Evolutionary conservation across 805 yeast genomes (phyloP), one percentile per base, ranked within the genome.

Genomic region (Pichia membranifaciens): DNA sequence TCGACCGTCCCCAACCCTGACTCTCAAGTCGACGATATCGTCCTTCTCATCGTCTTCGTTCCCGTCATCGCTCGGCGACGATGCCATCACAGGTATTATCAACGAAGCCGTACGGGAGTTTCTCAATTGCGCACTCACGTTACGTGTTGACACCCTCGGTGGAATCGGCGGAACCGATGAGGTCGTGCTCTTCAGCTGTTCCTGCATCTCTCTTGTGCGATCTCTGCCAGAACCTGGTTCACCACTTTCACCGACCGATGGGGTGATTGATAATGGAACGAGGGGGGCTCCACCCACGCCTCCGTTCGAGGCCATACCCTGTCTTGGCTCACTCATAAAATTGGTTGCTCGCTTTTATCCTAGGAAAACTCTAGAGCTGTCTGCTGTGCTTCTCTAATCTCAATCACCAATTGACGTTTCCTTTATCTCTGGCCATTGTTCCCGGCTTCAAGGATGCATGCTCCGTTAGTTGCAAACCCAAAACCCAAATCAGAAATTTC

Each of bases 41-140:
- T 37, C 34, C 7, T 41, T 31, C 3, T 41, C 42, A 9, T 15
- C 18, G 16, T 33, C 33, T 25, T 17, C 23, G 9, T 32, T 34
- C 12, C 37, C 20, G 10, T 41, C 39, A 16, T 20, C 18, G 29
- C 29, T 25, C 7, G 29, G 29, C 8, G 41, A 38, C 21, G 32
- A 29, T 6, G 41, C 8, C 16, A 38, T 36, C 15, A 44, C 47
- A 3, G 51, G 51, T 2, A 39, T 48, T 7, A 44, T 29, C 6
- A 48, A 31, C 12, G 51, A 48, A 8, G 48, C 38, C 4, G 47
- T 29, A 17, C 50, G 31, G 6, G 50, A 42, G 18, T 32, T 23
- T 38, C 50, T 36, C 21, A 37, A 15, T 29, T 36, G 44, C 12
- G 18, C 37, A n/a, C 44, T 41, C 5, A 37, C 6, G n/a, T 25